These are phyloP conservation scores for Globisporangium paddicum DNA, from an alignment of 352 stramenopile species.

Conservation along the genomic window DNA sequence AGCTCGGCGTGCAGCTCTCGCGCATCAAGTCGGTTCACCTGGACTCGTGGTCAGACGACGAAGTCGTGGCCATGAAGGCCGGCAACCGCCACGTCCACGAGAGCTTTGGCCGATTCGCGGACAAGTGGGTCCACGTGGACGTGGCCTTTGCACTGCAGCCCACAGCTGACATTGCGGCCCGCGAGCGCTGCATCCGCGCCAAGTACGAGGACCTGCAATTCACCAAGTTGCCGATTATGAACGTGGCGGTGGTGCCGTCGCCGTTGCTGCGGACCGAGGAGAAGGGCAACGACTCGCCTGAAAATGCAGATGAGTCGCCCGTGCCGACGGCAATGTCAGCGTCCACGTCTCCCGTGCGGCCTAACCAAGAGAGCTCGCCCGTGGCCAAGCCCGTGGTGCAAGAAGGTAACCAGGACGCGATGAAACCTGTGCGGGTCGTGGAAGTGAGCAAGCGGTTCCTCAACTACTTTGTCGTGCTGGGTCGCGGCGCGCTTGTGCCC, in stretches of 20 bases:
- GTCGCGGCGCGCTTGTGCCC: slow-evolving; percentile 42
- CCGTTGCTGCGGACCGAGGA: slow-evolving; percentile 20
- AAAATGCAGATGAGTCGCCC: slow-evolving; percentile 35
- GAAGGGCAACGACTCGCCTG: slow-evolving; percentile 50
- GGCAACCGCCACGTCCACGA: slow-evolving; percentile 68
- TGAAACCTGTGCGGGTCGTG: slow-evolving; percentile 49
- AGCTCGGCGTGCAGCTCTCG: slow-evolving; percentile 94
- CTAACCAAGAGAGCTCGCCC: slow-evolving; percentile 30
- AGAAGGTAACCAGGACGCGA: slow-evolving; percentile 25
- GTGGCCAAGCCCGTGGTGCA: slow-evolving; percentile 14
- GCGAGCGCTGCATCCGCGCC: slow-evolving; percentile 52
- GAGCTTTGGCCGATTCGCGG: slow-evolving; percentile 47
- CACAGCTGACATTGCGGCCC: slow-evolving; percentile 28
- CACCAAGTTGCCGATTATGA: slow-evolving; percentile 33
- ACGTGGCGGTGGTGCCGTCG: neutral
- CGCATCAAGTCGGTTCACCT: slow-evolving; percentile 78
- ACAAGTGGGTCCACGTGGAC: slow-evolving; percentile 51
- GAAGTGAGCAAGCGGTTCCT: slow-evolving; percentile 79
- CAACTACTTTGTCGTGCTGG: slow-evolving; percentile 82
- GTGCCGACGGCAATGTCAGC: slow-evolving; percentile 10
- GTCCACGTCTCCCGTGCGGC: slow-evolving; percentile 8
- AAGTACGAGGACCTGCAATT: slow-evolving; percentile 77
- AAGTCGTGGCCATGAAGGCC: slow-evolving; percentile 63
- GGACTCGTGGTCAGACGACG: slow-evolving; percentile 71
- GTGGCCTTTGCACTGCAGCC: slow-evolving; percentile 29